phyloP scores from a whole-genome alignment of 345 rosid species.

The Draba incana region DNA sequence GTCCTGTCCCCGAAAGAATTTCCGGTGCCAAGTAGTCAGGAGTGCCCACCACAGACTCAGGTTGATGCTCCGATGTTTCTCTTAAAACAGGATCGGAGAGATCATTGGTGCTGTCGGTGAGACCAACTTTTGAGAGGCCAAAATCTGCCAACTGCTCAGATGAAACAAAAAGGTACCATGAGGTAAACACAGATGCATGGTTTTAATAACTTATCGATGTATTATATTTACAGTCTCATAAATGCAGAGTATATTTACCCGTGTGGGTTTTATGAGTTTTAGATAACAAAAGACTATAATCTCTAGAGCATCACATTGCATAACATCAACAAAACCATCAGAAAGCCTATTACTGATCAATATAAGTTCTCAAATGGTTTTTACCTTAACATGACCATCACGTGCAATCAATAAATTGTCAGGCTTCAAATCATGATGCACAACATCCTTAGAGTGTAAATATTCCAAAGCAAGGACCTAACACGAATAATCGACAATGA shows the following conservation, averaged over 20 bases:
- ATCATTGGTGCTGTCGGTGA: conserved; percentile 89
- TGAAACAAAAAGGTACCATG: conserved; percentile 18
- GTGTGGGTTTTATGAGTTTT: conserved; percentile 20
- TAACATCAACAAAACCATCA: conserved; percentile 51
- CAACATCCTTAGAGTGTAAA: conserved; percentile 81
- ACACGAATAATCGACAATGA: conserved; percentile 6
- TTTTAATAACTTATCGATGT: neutral
- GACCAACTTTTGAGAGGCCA: conserved; percentile 62
- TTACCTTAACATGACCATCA: conserved; percentile 98
- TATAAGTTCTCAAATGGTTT: conserved; percentile 28
- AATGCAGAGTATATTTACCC: neutral
- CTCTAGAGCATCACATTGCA: conserved; percentile 16
- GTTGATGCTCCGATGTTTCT: conserved; percentile 59
- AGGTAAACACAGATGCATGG: conserved; percentile 16
- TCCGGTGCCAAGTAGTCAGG: conserved; percentile 98
- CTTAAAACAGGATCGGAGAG: conserved; percentile 82
- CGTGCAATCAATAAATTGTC: conserved; percentile 95
- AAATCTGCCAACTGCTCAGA: conserved; percentile 42
- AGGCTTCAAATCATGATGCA: conserved; percentile 98
- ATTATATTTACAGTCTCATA: neutral
- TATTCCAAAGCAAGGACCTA: conserved; percentile 96
- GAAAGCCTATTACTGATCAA: conserved; percentile 26
- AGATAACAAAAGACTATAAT: conserved; percentile 15
- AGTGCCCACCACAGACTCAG: conserved; percentile 88
- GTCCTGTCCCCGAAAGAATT: conserved; percentile 94